These are phyloP conservation scores for Deakozyma indianensis DNA, from an alignment of 805 yeast species.

Conservation along the genomic window DNA sequence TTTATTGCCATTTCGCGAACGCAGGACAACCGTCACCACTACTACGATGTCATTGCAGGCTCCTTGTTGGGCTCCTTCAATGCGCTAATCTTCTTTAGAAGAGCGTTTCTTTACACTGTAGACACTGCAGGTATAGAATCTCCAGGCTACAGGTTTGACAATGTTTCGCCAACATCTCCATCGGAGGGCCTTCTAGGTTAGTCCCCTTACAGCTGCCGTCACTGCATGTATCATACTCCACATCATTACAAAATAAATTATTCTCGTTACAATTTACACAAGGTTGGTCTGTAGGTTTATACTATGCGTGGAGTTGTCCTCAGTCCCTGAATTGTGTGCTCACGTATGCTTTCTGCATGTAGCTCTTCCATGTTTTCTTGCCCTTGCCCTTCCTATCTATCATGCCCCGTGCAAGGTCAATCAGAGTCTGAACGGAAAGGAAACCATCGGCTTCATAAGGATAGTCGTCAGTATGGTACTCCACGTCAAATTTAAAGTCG, in stretches of 20 bases:
- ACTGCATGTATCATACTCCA: too few species aligned
- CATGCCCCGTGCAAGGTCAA: constrained; percentile 1
- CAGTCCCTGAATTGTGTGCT: too few species aligned
- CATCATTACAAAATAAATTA: too few species aligned
- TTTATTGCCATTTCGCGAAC: constrained; percentile 77
- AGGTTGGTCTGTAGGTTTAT: too few species aligned
- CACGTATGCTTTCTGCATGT: constrained; percentile 44
- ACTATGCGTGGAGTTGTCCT: too few species aligned
- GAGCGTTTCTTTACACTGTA: constrained; percentile 29
- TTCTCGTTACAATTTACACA: too few species aligned
- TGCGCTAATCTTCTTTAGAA: constrained; percentile 43
- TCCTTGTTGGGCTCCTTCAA: constrained; percentile 45
- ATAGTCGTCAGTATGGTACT: constrained; percentile 53
- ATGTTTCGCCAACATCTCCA: neutral
- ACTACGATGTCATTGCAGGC: constrained; percentile 70
- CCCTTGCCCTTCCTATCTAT: constrained; percentile 9
- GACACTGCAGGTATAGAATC: neutral
- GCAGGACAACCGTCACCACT: constrained; percentile 88
- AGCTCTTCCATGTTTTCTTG: constrained; percentile 22
- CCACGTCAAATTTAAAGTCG: constrained; percentile 44
- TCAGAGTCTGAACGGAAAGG: constrained; percentile 4
- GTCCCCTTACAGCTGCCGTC: too few species aligned
- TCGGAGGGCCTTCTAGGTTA: neutral
- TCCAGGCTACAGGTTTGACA: neutral
- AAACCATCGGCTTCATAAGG: constrained; percentile 40